A percentile compares a stretch with the other conserved stretches of the same genome.
Conservation (phyloP, 2,329 filamentous ascomycete species). For the Exophiala lecanii-corni region DNA sequence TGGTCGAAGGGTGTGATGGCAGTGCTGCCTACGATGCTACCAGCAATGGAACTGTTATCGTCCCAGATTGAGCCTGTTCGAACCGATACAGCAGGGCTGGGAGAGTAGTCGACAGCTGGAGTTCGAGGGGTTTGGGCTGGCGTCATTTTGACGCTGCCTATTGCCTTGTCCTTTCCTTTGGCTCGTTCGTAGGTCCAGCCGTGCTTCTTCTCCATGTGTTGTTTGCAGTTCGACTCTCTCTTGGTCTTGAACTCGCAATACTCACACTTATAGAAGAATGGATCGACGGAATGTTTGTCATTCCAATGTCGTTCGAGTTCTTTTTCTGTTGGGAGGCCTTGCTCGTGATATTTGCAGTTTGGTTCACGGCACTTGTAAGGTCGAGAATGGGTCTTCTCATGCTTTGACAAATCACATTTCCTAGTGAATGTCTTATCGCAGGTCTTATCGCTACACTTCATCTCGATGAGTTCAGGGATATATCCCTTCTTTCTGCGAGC, state of each 20-base stretch:
- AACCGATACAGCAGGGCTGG: constrained; percentile 24
- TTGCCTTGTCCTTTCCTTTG: constrained; percentile 75
- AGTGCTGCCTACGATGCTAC: constrained; percentile 26
- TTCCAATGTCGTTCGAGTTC: constrained; percentile 94
- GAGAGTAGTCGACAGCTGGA: constrained; percentile 44
- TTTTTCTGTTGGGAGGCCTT: constrained; percentile 96
- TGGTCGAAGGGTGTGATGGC: constrained; percentile 24
- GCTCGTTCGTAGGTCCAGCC: constrained; percentile 86
- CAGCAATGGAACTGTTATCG: constrained; percentile 19
- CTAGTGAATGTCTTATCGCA: constrained; percentile 94
- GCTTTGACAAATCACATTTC: constrained; percentile 95
- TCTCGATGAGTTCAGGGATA: constrained; percentile 74
- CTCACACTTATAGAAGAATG: constrained; percentile 76
- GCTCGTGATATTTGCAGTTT: constrained; percentile 82
- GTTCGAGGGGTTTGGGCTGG: constrained; percentile 54
- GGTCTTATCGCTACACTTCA: constrained; percentile 67
- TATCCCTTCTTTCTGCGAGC: constrained; percentile 92
- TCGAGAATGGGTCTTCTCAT: constrained; percentile 94
- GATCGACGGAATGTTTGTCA: constrained; percentile 83
- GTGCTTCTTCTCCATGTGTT: constrained; percentile 98
- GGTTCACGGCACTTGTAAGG: constrained; percentile 86
- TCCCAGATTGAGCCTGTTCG: constrained; percentile 25
- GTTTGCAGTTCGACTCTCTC: constrained; percentile 93
- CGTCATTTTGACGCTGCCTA: constrained; percentile 35
- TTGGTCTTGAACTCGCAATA: constrained; percentile 95